phyloP scores from a whole-genome alignment of 2,329 filamentous ascomycete genomes.

The Talaromyces sp. region DNA sequence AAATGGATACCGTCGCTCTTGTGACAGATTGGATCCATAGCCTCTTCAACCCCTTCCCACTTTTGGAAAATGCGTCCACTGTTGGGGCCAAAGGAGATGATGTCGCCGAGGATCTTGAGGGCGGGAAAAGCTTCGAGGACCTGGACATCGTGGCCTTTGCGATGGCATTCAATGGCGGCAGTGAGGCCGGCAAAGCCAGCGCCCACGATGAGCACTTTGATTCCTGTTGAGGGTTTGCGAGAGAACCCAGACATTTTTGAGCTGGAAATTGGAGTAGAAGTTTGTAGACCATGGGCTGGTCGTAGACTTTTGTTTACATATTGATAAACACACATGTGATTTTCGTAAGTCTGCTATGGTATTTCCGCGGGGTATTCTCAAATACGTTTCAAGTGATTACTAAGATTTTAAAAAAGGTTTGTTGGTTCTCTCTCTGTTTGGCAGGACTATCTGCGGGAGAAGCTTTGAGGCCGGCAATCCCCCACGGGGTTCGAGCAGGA shows the following conservation, averaged over 20 bases:
- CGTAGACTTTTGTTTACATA: neutral
- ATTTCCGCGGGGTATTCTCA: neutral
- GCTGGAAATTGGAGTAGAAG: neutral
- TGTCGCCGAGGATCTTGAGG: constrained; percentile 43
- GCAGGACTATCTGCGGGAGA: neutral
- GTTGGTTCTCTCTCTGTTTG: neutral
- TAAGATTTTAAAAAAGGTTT: neutral
- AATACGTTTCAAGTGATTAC: neutral
- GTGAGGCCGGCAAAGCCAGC: constrained; percentile 28
- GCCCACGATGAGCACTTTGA: constrained; percentile 46
- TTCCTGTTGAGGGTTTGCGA: constrained; percentile 29
- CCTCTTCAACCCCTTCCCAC: constrained; percentile 26
- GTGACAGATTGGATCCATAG: constrained; percentile 25
- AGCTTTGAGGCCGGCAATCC: neutral
- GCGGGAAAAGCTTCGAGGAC: constrained; percentile 42
- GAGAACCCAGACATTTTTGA: constrained; percentile 3
- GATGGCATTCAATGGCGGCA: constrained; percentile 25
- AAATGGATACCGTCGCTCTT: constrained; percentile 22
- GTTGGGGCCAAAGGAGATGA: constrained; percentile 33
- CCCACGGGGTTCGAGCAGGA: neutral
- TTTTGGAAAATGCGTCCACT: constrained; percentile 21
- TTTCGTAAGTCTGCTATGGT: neutral
- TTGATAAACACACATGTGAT: neutral
- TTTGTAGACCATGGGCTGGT: neutral
- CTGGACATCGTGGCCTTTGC: constrained; percentile 17